Percentiles rank a stretch among this genome's conserved stretches.
These are phyloP conservation scores for Odontarrhena argentea DNA, from an alignment of 345 rosid species.

Conservation along the genomic window DNA sequence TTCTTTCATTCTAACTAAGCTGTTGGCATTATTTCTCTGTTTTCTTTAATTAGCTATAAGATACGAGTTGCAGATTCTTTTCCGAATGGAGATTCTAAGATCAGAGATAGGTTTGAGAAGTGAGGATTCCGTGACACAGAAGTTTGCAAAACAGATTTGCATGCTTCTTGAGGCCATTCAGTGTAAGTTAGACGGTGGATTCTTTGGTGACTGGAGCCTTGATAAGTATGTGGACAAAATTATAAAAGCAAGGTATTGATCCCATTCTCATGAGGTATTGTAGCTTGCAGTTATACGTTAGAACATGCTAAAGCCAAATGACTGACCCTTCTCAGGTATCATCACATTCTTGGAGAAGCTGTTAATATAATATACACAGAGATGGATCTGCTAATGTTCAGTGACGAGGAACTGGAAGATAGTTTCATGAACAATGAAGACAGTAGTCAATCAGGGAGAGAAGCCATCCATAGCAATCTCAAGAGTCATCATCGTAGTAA, in stretches of 20 bases:
- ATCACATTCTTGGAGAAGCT: slow-evolving; percentile 56
- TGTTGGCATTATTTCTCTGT: slow-evolving; percentile 17
- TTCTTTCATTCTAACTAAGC: slow-evolving; percentile 4
- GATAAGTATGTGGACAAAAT: slow-evolving; percentile 72
- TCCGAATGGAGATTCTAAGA: slow-evolving; percentile 90
- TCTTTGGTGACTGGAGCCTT: slow-evolving; percentile 95
- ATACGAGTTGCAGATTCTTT: slow-evolving; percentile 86
- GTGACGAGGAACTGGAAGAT: slow-evolving; percentile 61
- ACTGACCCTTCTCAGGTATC: slow-evolving; percentile 55
- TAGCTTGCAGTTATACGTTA: not conserved
- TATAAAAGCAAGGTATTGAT: slow-evolving; percentile 65
- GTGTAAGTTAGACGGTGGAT: slow-evolving; percentile 80
- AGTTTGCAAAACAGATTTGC: slow-evolving; percentile 84
- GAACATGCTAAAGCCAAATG: slow-evolving; percentile 20
- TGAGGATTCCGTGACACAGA: slow-evolving; percentile 57
- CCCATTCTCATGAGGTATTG: not conserved
- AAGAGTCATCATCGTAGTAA: slow-evolving; percentile 40
- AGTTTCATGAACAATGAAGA: slow-evolving; percentile 70
- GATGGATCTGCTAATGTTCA: slow-evolving; percentile 75
- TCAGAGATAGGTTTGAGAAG: slow-evolving; percentile 57
- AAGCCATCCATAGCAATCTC: slow-evolving; percentile 42
- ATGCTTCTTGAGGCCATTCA: slow-evolving; percentile 69
- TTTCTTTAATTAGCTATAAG: slow-evolving; percentile 68
- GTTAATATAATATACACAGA: slow-evolving; percentile 66
- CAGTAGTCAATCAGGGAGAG: slow-evolving; percentile 61